These are phyloP conservation scores for Drosera spatulata DNA, from an alignment of 179 eudicot species.

Conservation along the genomic window DNA sequence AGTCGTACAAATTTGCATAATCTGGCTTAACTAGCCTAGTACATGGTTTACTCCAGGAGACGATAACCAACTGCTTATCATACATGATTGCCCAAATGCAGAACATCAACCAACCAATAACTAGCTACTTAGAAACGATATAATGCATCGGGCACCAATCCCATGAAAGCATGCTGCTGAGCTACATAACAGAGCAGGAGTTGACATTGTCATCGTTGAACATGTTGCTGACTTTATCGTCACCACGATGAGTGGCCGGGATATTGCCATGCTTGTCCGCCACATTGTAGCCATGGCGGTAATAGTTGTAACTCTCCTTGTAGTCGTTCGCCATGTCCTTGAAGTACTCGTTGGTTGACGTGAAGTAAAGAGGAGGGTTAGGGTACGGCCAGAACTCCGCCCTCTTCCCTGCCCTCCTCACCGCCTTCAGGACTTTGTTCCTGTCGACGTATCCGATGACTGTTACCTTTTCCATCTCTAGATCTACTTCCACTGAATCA, in stretches of 20 bases:
- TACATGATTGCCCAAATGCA: too few species aligned
- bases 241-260: slow-evolving; percentile 65
- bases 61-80: too few species aligned
- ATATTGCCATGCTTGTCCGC: slow-evolving; percentile 67
- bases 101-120: too few species aligned
- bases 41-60: too few species aligned
- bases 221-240: slow-evolving; percentile 89
- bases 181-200: slow-evolving; percentile 64
- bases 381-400: slow-evolving; percentile 96
- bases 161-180: too few species aligned
- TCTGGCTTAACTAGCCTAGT: too few species aligned
- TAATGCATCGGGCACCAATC: too few species aligned
- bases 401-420: slow-evolving; percentile 85
- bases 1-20: too few species aligned
- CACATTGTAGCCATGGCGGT: slow-evolving; percentile 82
- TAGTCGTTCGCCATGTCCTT: slow-evolving; percentile 63
- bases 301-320: slow-evolving; percentile 85
- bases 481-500: slow-evolving; percentile 67
- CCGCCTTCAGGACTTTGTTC: slow-evolving; percentile 71
- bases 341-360: slow-evolving; percentile 50
- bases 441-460: slow-evolving; percentile 82
- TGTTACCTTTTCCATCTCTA: slow-evolving; percentile 81
- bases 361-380: slow-evolving; percentile 73
- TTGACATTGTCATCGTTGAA: slow-evolving; percentile 91
- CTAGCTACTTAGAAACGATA: too few species aligned